Evolutionary conservation across 2,329 filamentous ascomycete genomes (phyloP).

Genomic region (Neurospora sp.): DNA sequence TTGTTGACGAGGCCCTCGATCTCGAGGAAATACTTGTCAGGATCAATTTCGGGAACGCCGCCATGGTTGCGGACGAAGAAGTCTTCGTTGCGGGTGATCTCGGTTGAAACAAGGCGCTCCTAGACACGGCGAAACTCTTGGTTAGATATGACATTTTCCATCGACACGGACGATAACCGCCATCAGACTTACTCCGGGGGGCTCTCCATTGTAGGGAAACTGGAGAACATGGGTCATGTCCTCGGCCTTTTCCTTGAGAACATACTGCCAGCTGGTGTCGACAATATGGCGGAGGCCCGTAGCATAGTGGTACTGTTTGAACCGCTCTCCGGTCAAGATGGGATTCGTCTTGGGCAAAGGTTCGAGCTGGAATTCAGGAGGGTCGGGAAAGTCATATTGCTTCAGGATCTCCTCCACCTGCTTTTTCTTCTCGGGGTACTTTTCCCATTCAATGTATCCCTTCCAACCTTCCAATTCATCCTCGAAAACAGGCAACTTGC

Average conservation of each 20-base stretch:
- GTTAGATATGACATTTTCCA: neutral
- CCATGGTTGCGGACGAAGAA: constrained; percentile 62
- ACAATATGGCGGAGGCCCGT: constrained; percentile 36
- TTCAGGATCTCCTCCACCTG: constrained; percentile 45
- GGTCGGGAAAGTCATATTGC: constrained; percentile 38
- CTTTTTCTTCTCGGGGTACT: constrained; percentile 57
- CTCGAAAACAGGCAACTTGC: constrained; percentile 8
- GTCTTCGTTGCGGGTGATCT: constrained; percentile 47
- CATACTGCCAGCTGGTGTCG: constrained; percentile 47
- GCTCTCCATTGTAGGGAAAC: constrained; percentile 56
- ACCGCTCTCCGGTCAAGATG: constrained; percentile 43
- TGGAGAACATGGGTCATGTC: constrained; percentile 54
- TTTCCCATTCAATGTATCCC: constrained; percentile 59
- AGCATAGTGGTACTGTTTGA: constrained; percentile 49
- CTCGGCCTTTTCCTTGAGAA: constrained; percentile 45
- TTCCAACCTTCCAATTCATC: constrained; percentile 24
- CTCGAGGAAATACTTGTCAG: constrained; percentile 42
- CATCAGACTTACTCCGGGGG: constrained; percentile 29
- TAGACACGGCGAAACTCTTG: neutral
- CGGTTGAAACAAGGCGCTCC: constrained; percentile 42
- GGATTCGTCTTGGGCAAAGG: constrained; percentile 48
- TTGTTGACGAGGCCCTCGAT: constrained; percentile 45
- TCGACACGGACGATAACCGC: neutral
- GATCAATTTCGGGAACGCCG: constrained; percentile 56
- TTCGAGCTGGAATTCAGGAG: constrained; percentile 45